Conservation (phyloP, 768 basidiomycete species). For the Trametes elegans region DNA sequence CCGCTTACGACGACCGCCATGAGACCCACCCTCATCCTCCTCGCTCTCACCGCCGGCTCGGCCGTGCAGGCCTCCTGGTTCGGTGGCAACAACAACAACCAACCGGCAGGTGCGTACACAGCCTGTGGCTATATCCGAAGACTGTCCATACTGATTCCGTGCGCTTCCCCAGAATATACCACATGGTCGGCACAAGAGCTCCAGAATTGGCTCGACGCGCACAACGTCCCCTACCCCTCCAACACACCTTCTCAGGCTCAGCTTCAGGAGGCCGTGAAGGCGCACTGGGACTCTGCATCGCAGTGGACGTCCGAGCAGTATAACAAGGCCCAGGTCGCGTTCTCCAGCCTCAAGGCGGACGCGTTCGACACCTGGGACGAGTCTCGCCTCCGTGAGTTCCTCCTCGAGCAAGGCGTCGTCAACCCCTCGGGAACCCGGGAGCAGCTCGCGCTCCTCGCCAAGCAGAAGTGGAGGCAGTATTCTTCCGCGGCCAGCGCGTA, state of each 20-base stretch:
- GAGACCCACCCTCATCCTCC: constrained; percentile 22
- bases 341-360: constrained; percentile 49
- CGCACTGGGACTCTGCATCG: constrained; percentile 51
- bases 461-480: constrained; percentile 63
- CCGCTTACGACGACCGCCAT: constrained; percentile 17
- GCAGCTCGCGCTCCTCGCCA: constrained; percentile 75
- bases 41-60: constrained; percentile 31
- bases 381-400: constrained; percentile 72
- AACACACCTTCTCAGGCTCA: constrained; percentile 18
- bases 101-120: constrained; percentile 29
- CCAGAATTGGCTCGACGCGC: constrained; percentile 64
- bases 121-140: neutral
- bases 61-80: constrained; percentile 33
- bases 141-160: constrained; percentile 19
- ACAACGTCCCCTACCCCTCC: constrained; percentile 55
- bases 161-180: constrained; percentile 33
- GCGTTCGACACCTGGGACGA: constrained; percentile 86
- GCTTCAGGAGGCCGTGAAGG: constrained; percentile 48
- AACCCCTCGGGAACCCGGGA: constrained; percentile 78
- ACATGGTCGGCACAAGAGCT: constrained; percentile 67
- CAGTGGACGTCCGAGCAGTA: constrained; percentile 67
- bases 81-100: constrained; percentile 25
- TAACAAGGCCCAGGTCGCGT: constrained; percentile 58
- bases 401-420: constrained; percentile 86
- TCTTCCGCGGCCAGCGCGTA: constrained; percentile 57